These are phyloP conservation scores for Yamadazyma songkhlaensis DNA, from an alignment of 1,139 yeast genomes.

Conservation along the genomic window DNA sequence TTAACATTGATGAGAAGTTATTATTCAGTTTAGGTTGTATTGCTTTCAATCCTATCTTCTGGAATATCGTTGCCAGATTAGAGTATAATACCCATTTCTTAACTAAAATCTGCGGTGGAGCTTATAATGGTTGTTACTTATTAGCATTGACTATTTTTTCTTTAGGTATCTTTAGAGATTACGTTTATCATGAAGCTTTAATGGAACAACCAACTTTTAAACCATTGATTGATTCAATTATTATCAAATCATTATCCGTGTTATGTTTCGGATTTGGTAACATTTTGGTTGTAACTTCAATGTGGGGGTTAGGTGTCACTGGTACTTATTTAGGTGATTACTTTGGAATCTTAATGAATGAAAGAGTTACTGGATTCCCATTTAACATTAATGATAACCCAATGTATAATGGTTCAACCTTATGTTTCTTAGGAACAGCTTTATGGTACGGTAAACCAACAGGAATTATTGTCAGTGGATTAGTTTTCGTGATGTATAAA, in stretches of 20 bases:
- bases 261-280: slow-evolving; percentile 64
- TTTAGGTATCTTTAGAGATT: slow-evolving; percentile 80
- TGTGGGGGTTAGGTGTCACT: slow-evolving; percentile 93
- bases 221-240: slow-evolving; percentile 37
- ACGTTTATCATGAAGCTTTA: slow-evolving; percentile 63
- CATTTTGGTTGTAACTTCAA: slow-evolving; percentile 73
- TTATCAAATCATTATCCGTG: slow-evolving; percentile 34
- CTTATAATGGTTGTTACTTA: slow-evolving; percentile 75
- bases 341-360: slow-evolving; percentile 90
- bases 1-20: slow-evolving; percentile 13
- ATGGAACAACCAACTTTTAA: slow-evolving; percentile 52
- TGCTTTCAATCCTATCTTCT: slow-evolving; percentile 88
- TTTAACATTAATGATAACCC: slow-evolving; percentile 90
- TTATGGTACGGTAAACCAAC: slow-evolving; percentile 88
- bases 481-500: slow-evolving; percentile 79
- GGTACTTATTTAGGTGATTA: slow-evolving; percentile 97
- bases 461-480: slow-evolving; percentile 67
- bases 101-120: slow-evolving; percentile 69
- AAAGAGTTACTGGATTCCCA: slow-evolving; percentile 91
- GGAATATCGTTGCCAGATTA: slow-evolving; percentile 88
- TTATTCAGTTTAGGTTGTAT: slow-evolving; percentile 32
- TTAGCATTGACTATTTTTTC: slow-evolving; percentile 81
- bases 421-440: slow-evolving; percentile 89
- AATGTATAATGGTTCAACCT: slow-evolving; percentile 91
- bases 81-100: slow-evolving; percentile 76